Conservation (phyloP, 805 yeast species). For the Wickerhamomyces alni region DNA sequence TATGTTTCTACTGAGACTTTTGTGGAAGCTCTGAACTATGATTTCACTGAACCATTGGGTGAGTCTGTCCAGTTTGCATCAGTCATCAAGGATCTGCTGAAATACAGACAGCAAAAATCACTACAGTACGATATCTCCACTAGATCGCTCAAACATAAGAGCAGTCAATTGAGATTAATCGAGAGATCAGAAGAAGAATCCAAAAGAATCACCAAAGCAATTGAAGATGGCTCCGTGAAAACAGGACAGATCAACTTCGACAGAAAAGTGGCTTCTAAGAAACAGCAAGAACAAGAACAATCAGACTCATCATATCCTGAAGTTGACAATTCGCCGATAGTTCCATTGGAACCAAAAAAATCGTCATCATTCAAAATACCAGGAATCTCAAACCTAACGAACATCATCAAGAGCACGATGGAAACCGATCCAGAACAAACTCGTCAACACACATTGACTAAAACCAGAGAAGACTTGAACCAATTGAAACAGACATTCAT, state of each 20-base stretch:
- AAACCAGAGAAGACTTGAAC: conserved; percentile 38
- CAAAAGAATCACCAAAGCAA: conserved; percentile 31
- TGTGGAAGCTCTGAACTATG: conserved; percentile 46
- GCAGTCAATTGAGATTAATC: conserved; percentile 27
- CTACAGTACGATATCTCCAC: conserved; percentile 38
- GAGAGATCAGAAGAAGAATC: conserved; percentile 40
- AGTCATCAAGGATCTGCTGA: conserved; percentile 48
- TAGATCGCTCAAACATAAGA: conserved; percentile 31
- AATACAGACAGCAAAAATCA: conserved; percentile 47
- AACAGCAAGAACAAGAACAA: conserved; percentile 9
- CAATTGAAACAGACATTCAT: conserved; percentile 45
- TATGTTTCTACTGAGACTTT: conserved; percentile 46
- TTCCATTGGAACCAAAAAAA: conserved; percentile 22
- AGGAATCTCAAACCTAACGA: conserved; percentile 44
- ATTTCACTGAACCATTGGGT: conserved; percentile 62
- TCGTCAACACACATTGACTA: conserved; percentile 43
- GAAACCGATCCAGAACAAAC: conserved; percentile 65
- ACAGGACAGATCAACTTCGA: conserved; percentile 25
- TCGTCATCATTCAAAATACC: conserved; percentile 44
- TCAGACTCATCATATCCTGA: conserved; percentile 1
- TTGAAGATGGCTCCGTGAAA: conserved; percentile 18
- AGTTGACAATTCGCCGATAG: not conserved
- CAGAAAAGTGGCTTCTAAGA: conserved; percentile 18
- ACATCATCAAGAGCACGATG: conserved; percentile 51
- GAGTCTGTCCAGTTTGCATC: conserved; percentile 64